Evolutionary conservation across 1,284 basidiomycete species (phyloP).

Genomic region (Vanrija humicola): DNA sequence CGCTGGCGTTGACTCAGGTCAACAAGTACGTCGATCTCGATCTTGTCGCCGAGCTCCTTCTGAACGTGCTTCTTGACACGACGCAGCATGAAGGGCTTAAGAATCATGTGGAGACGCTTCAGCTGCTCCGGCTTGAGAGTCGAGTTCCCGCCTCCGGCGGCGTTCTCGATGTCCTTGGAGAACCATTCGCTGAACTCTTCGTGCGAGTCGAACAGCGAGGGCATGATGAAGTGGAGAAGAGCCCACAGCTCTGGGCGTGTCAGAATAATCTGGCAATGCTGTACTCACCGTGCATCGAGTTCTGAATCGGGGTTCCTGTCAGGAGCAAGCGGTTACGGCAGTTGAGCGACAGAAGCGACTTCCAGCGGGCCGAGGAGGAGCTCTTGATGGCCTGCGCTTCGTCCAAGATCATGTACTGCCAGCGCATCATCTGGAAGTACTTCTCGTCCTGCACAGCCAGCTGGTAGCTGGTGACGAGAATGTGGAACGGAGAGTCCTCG

Average conservation of each 20-base stretch:
- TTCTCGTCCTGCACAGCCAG: constrained; percentile 97
- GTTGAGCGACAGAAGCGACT: constrained; percentile 91
- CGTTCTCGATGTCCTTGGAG: constrained; percentile 98
- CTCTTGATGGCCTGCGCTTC: constrained; percentile 99
- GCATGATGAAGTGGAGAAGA: constrained; percentile 99
- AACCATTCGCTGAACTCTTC: constrained; percentile 99
- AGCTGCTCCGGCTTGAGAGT: constrained; percentile 90
- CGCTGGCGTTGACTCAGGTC: constrained; percentile 92
- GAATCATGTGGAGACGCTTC: constrained; percentile 93
- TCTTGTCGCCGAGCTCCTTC: constrained; percentile 99
- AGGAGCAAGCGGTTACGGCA: constrained; percentile 93
- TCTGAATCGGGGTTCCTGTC: constrained; percentile 98
- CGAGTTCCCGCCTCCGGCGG: constrained; percentile 73
- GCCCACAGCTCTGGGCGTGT: constrained; percentile 86
- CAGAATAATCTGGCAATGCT: neutral
- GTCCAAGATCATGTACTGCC: constrained; percentile 99
- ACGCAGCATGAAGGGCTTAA: constrained; percentile 99
- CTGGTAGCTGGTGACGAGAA: constrained; percentile 96
- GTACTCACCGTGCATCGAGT: constrained; percentile 91
- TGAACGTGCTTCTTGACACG: constrained; percentile 98
- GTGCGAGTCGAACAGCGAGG: constrained; percentile 96
- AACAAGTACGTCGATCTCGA: constrained; percentile 93
- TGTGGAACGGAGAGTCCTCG: constrained; percentile 92
- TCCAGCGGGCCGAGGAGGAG: constrained; percentile 95
- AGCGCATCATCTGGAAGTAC: constrained; percentile 95